Percentiles rank a stretch among this genome's conserved stretches.
Evolutionary conservation across 352 stramenopile species (phyloP).

Genomic region (Globisporangium heterothallicum): DNA sequence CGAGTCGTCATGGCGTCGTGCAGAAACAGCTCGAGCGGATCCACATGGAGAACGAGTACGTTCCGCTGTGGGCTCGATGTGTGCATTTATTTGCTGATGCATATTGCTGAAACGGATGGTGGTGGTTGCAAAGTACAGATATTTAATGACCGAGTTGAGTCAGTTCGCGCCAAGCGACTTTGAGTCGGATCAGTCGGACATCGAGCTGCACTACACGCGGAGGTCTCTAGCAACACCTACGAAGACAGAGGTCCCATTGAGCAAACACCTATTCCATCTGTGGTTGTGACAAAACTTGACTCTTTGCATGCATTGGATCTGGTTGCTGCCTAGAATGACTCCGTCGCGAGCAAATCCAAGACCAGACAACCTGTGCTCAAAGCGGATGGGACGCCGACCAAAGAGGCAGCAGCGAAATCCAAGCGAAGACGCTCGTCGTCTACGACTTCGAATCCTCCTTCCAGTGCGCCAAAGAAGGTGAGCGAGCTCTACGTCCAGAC

Average conservation of each 20-base stretch:
- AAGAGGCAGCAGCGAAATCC: not conserved
- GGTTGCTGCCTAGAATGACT: not conserved
- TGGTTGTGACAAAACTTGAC: no score
- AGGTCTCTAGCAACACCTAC: not conserved
- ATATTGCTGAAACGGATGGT: no score
- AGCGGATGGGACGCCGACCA: not conserved
- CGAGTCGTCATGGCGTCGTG: slow-evolving; percentile 10
- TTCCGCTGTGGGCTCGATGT: not conserved
- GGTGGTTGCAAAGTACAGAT: no score
- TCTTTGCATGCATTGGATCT: not conserved
- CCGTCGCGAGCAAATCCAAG: slow-evolving; percentile 3
- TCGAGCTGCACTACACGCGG: slow-evolving; percentile 16
- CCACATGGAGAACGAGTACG: slow-evolving; percentile 33
- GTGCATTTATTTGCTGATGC: not conserved
- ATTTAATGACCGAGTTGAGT: slow-evolving; percentile 32
- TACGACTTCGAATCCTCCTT: not conserved
- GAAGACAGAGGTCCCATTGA: not conserved
- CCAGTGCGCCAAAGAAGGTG: slow-evolving; percentile 10
- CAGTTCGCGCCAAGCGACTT: slow-evolving; percentile 38
- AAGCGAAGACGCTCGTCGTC: slow-evolving; percentile 11
- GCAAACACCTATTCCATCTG: no score
- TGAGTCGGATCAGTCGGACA: slow-evolving; percentile 41
- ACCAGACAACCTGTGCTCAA: not conserved
- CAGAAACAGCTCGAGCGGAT: slow-evolving; percentile 18
- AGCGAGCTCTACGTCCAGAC: not conserved